phyloP scores from a whole-genome alignment of 148 eudicot genomes.

The Selenicereus undatus region DNA sequence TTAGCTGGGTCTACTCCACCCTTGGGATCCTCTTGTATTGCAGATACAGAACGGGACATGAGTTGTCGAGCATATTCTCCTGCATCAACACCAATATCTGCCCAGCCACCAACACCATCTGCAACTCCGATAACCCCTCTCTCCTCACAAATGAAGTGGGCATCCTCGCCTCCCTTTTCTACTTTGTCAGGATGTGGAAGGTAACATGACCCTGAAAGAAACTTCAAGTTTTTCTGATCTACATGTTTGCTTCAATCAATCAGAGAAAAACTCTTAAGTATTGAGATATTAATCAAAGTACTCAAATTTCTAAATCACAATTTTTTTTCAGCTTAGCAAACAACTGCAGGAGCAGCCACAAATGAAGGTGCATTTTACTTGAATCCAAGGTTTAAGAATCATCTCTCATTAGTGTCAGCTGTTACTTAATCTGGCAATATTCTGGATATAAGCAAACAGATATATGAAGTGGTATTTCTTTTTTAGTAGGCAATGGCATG shows the following conservation, averaged over 20 bases:
- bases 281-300: no score
- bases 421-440: no score
- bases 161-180: slow-evolving; percentile 94
- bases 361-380: not conserved
- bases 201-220: slow-evolving; percentile 73
- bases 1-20: slow-evolving; percentile 60
- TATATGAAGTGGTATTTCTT: not conserved
- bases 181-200: slow-evolving; percentile 88
- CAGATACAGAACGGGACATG: slow-evolving; percentile 75
- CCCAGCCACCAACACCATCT: slow-evolving; percentile 99
- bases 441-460: no score
- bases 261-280: slow-evolving; percentile 17
- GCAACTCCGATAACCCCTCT: slow-evolving; percentile 80
- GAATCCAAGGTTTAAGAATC: not conserved
- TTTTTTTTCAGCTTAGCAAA: no score
- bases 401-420: not conserved
- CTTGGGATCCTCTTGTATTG: slow-evolving; percentile 52
- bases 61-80: slow-evolving; percentile 85
- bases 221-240: slow-evolving; percentile 43
- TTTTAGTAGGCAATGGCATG: not conserved
- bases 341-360: not conserved
- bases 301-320: no score
- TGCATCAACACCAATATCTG: slow-evolving; percentile 82
- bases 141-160: slow-evolving; percentile 78
- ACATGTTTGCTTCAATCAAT: slow-evolving; percentile 37